Conservation (phyloP, 768 basidiomycete species). For the Omphalotus guepiniiformis region DNA sequence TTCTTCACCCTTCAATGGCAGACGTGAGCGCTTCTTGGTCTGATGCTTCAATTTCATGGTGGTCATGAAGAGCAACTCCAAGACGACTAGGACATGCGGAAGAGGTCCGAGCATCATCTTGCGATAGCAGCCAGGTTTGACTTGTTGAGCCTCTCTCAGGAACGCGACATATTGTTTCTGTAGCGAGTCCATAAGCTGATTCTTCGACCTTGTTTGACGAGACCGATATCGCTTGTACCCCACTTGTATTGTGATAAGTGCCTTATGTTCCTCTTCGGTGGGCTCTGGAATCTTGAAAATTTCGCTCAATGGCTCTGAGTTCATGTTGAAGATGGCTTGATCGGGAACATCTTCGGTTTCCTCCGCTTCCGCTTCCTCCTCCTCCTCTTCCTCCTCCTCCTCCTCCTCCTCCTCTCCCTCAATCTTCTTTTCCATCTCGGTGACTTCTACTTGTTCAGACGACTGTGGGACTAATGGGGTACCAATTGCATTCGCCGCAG, state of each 20-base stretch:
- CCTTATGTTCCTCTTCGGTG: conserved; percentile 22
- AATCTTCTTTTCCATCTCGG: not conserved
- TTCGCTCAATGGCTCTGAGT: conserved; percentile 12
- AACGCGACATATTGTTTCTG: conserved; percentile 3
- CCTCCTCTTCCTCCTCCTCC: conserved; percentile 11
- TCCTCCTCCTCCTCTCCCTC: conserved; percentile 5
- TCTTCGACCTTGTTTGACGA: conserved; percentile 10
- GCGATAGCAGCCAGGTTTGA: conserved; percentile 2
- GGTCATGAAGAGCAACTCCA: not conserved
- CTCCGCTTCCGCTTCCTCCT: conserved; percentile 12
- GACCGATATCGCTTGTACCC: conserved; percentile 10
- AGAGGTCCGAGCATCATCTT: conserved; percentile 11
- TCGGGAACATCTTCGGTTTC: conserved; percentile 8
- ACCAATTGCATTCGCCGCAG: too few relatives aligned
- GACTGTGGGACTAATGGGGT: too few relatives aligned
- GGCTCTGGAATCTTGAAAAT: conserved; percentile 15
- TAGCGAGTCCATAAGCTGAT: conserved; percentile 10
- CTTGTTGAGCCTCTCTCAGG: not conserved
- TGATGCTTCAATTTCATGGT: not conserved
- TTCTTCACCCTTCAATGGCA: not conserved
- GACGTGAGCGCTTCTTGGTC: not conserved
- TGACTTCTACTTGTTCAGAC: not conserved
- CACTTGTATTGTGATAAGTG: conserved; percentile 21
- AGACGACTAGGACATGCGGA: conserved; percentile 1
- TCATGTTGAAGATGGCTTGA: conserved; percentile 1